Conservation (phyloP, 331 rosid species). For the Pyracantha coccinea region DNA sequence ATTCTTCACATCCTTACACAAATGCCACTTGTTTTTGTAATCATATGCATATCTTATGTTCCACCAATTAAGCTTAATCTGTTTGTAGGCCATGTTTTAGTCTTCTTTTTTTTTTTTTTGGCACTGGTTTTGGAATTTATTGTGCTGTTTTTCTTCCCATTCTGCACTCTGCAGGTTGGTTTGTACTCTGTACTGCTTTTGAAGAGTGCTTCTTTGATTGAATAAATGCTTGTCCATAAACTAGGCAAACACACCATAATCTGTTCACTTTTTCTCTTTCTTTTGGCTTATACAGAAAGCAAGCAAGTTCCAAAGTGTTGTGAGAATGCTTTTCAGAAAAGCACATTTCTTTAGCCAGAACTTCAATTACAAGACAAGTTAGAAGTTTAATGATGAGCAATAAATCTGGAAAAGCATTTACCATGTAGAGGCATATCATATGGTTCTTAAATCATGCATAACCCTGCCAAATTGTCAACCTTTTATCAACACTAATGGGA, state of each 20-base stretch:
- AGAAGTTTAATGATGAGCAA: neutral
- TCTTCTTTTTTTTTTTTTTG: too few relatives aligned
- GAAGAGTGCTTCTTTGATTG: neutral
- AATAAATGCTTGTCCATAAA: neutral
- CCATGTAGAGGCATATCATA: neutral
- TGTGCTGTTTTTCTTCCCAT: neutral
- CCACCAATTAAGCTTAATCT: neutral
- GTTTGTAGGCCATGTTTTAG: neutral
- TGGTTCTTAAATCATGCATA: neutral
- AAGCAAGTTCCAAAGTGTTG: neutral
- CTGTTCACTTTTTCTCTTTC: neutral
- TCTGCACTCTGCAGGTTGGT: neutral
- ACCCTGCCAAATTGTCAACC: neutral
- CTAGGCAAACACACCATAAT: neutral
- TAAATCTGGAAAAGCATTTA: neutral
- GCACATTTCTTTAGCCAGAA: neutral
- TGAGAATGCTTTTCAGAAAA: neutral
- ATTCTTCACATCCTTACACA: neutral
- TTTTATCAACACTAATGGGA: neutral
- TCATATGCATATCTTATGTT: neutral
- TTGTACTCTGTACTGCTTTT: neutral
- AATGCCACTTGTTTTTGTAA: neutral
- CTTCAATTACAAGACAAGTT: neutral
- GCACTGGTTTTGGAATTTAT: neutral
- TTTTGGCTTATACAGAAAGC: neutral